A percentile compares a stretch with the other conserved stretches of the same genome.
phyloP scores from a whole-genome alignment of 495 filamentous ascomycete genomes.

The Penicillium waksmanii region DNA sequence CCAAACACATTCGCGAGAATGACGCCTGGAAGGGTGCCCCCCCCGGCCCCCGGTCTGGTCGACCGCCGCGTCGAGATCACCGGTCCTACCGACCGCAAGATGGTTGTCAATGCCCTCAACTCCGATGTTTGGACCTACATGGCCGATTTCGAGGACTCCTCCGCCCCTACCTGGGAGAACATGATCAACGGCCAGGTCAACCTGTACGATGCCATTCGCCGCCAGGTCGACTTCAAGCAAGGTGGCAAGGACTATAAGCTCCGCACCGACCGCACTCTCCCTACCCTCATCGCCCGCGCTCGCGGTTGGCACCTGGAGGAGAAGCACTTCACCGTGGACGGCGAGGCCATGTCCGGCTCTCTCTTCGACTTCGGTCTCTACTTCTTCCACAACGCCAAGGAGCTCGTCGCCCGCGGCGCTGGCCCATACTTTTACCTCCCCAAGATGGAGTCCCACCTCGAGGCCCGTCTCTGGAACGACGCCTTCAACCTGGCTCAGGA shows the following conservation, averaged over 20 bases:
- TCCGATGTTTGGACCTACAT: constrained; percentile 99
- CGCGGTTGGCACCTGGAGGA: constrained; percentile 96
- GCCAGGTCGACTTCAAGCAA: constrained; percentile 95
- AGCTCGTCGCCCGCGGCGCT: constrained; percentile 78
- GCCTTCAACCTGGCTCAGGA: constrained; percentile 97
- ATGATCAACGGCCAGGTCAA: constrained; percentile 99
- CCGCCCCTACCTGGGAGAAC: constrained; percentile 97
- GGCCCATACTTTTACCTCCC: constrained; percentile 99
- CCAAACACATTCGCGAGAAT: constrained; percentile 92
- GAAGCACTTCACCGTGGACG: constrained; percentile 96
- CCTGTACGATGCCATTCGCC: constrained; percentile 94
- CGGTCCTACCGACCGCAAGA: constrained; percentile 96
- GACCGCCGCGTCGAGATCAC: constrained; percentile 99
- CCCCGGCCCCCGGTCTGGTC: constrained; percentile 89
- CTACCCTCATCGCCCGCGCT: constrained; percentile 84
- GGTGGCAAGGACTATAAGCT: constrained; percentile 97
- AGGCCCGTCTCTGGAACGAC: constrained; percentile 98
- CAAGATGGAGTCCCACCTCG: constrained; percentile 98
- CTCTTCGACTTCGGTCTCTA: constrained; percentile 99
- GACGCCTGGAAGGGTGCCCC: constrained; percentile 92
- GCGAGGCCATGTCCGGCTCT: constrained; percentile 88
- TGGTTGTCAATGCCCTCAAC: constrained; percentile 98
- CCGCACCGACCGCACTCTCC: constrained; percentile 78
- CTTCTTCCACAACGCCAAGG: constrained; percentile 98
- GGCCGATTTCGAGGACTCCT: constrained; percentile 99